Evolutionary conservation across 1,284 basidiomycete genomes (phyloP).

Genomic region (Trametes versicolor): DNA sequence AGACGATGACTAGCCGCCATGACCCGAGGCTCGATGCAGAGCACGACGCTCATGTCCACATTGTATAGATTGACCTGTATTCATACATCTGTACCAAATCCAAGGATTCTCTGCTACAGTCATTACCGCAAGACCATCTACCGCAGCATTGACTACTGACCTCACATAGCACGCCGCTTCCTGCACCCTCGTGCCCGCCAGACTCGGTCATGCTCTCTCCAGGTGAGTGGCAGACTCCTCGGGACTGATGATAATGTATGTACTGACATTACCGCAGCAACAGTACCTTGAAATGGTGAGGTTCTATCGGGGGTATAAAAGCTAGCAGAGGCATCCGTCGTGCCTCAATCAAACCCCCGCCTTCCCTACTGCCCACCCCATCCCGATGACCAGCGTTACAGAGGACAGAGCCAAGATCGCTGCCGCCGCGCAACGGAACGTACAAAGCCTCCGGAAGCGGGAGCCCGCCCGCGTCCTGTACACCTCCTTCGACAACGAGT

Average conservation of each 20-base stretch:
- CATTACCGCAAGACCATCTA: background rate
- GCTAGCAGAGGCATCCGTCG: too few species aligned
- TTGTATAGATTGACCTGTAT: conserved; percentile 2
- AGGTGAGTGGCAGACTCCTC: too few species aligned
- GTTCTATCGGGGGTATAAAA: background rate
- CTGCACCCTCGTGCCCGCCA: background rate
- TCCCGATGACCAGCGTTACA: background rate
- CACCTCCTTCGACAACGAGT: conserved; percentile 24
- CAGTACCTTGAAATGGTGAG: background rate
- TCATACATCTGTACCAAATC: background rate
- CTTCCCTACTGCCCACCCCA: background rate
- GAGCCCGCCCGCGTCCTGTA: conserved; percentile 20
- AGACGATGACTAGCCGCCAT: background rate
- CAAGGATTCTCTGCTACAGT: background rate
- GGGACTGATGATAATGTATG: too few species aligned
- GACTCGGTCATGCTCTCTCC: too few species aligned
- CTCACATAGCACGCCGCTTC: background rate
- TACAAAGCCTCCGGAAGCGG: conserved; percentile 9
- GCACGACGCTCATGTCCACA: background rate
- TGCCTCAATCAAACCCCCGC: background rate
- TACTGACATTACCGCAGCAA: background rate
- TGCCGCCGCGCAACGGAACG: conserved; percentile 10
- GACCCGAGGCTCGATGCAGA: background rate
- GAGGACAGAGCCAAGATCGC: conserved; percentile 6
- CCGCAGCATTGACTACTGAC: background rate